Conservation (phyloP, 2,329 filamentous ascomycete genomes). For the Aspergillus tubingensis region DNA sequence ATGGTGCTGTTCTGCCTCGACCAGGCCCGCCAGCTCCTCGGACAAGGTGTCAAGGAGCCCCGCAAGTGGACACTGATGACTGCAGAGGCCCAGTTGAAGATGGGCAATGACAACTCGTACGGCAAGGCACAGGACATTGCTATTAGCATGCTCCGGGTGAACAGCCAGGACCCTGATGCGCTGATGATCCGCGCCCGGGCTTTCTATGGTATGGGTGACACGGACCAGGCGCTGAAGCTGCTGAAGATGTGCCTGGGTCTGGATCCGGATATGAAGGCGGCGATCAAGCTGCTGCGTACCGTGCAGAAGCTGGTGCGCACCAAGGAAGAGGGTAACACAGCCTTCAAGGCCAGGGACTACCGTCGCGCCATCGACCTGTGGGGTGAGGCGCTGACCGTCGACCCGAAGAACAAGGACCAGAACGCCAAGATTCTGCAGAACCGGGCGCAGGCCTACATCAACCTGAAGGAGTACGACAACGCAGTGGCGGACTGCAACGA, state of each 20-base stretch:
- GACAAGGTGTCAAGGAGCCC: conserved; percentile 72
- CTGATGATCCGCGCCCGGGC: conserved; percentile 84
- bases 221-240: conserved; percentile 89
- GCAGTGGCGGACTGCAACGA: conserved; percentile 85
- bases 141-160: conserved; percentile 80
- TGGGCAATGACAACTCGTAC: conserved; percentile 84
- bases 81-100: conserved; percentile 87
- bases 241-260: conserved; percentile 86
- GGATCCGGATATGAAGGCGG: conserved; percentile 88
- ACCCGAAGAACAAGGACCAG: conserved; percentile 84
- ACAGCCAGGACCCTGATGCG: conserved; percentile 91
- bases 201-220: conserved; percentile 88
- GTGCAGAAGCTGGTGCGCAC: conserved; percentile 90
- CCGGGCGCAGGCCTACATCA: conserved; percentile 77
- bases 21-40: conserved; percentile 80
- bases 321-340: conserved; percentile 88
- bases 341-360: conserved; percentile 84
- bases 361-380: conserved; percentile 83
- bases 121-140: conserved; percentile 92
- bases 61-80: conserved; percentile 93
- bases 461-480: conserved; percentile 77
- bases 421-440: conserved; percentile 96
- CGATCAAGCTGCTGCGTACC: conserved; percentile 82
- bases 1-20: conserved; percentile 93
- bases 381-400: conserved; percentile 76